Percentiles rank a stretch among this genome's conserved stretches.
Evolutionary conservation across 1,284 basidiomycete species (phyloP).

Genomic region (Puccinia hordei): DNA sequence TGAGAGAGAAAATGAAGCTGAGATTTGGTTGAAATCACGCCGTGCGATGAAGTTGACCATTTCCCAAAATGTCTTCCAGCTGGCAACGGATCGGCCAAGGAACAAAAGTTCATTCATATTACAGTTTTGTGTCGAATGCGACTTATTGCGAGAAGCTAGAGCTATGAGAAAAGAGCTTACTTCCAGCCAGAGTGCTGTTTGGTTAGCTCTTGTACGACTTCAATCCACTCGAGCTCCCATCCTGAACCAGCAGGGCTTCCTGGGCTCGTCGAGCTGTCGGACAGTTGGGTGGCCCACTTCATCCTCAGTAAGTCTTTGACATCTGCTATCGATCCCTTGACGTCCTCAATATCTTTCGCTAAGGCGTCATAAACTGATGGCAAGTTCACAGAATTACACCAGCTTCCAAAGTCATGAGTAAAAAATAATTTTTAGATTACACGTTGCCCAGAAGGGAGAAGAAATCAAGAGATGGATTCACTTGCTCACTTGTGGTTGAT

Average conservation of each 20-base stretch:
- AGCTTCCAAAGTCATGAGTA: slow-evolving; percentile 55
- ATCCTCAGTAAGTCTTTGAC: slow-evolving; percentile 61
- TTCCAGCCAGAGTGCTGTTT: slow-evolving; percentile 63
- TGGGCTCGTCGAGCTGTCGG: background rate
- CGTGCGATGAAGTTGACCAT: slow-evolving; percentile 35
- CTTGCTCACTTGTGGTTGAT: slow-evolving; percentile 62
- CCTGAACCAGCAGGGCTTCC: slow-evolving; percentile 23
- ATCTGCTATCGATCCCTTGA: slow-evolving; percentile 62
- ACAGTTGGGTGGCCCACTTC: background rate
- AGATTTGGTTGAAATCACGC: background rate
- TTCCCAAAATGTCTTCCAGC: slow-evolving; percentile 39
- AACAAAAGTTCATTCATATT: background rate
- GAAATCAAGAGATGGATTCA: slow-evolving; percentile 52
- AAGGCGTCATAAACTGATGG: slow-evolving; percentile 62
- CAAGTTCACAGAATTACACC: slow-evolving; percentile 64
- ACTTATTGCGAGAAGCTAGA: background rate
- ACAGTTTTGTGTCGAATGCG: background rate
- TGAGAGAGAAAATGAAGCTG: background rate
- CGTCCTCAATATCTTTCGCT: slow-evolving; percentile 59
- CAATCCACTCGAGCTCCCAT: slow-evolving; percentile 62
- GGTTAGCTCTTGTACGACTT: slow-evolving; percentile 61
- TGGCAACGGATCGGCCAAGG: background rate
- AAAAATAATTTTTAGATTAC: background rate
- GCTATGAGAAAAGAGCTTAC: background rate
- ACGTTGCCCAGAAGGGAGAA: background rate